These are phyloP conservation scores for Rhizopus delemar DNA, from an alignment of 371 early-diverging fungal species.

Conservation along the genomic window DNA sequence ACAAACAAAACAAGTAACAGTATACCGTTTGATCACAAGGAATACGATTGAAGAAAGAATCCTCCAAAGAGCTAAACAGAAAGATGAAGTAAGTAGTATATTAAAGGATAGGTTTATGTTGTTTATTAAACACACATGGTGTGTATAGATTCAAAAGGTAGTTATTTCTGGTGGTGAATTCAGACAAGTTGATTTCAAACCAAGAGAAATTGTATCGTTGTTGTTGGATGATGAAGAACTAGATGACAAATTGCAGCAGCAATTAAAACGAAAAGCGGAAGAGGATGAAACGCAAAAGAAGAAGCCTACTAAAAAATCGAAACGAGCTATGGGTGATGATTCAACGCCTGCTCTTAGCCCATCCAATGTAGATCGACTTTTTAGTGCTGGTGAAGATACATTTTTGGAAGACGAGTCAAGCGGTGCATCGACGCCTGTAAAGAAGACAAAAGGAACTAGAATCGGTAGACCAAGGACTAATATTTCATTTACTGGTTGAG, in stretches of 20 bases:
- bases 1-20: conserved; percentile 94
- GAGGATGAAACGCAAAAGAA: conserved; percentile 53
- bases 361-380: conserved; percentile 35
- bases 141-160: conserved; percentile 83
- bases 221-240: conserved; percentile 80
- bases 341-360: conserved; percentile 36
- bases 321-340: conserved; percentile 28
- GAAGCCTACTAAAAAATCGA: conserved; percentile 32
- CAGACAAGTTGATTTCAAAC: conserved; percentile 79
- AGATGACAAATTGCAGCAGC: conserved; percentile 58
- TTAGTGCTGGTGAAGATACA: conserved; percentile 46
- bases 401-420: conserved; percentile 28
- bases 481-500: conserved; percentile 32
- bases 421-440: conserved; percentile 21
- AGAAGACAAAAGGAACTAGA: conserved; percentile 34
- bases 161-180: conserved; percentile 95
- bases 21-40: conserved; percentile 89
- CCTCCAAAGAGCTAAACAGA: conserved; percentile 87
- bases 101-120: neutral
- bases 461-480: conserved; percentile 53
- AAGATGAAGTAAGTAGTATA: conserved; percentile 68
- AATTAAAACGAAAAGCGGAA: conserved; percentile 63
- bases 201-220: conserved; percentile 85
- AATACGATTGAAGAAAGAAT: conserved; percentile 94
- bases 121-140: neutral